phyloP scores from a whole-genome alignment of 1,139 yeast species.

The Yamadazyma dushanensis region DNA sequence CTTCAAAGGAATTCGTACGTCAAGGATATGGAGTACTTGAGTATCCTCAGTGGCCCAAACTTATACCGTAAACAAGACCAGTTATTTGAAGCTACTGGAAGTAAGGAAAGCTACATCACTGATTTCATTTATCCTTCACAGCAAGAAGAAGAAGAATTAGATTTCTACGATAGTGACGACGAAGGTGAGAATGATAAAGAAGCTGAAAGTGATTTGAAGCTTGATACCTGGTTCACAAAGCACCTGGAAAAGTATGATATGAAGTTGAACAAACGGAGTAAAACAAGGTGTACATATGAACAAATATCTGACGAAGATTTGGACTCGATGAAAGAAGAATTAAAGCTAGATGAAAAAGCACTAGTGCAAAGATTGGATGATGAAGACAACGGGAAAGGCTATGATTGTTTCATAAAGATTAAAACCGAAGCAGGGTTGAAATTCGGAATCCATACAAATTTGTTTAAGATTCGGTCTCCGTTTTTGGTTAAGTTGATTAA shows the following conservation, averaged over 20 bases:
- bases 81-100: constrained; percentile 21
- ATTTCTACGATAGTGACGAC: constrained; percentile 14
- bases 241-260: constrained; percentile 20
- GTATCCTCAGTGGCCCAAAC: constrained; percentile 37
- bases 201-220: constrained; percentile 4
- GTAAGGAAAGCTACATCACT: constrained; percentile 19
- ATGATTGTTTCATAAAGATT: constrained; percentile 18
- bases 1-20: constrained; percentile 44
- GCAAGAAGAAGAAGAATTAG: constrained; percentile 9
- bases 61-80: constrained; percentile 37
- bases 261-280: constrained; percentile 16
- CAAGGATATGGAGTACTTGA: constrained; percentile 50
- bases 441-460: constrained; percentile 32
- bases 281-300: constrained; percentile 20
- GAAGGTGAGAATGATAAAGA: constrained; percentile 17
- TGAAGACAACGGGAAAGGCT: constrained; percentile 14
- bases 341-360: constrained; percentile 3
- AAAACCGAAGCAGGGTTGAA: constrained; percentile 16
- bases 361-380: not conserved
- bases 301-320: constrained; percentile 12
- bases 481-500: constrained; percentile 25
- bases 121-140: constrained; percentile 26
- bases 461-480: constrained; percentile 30
- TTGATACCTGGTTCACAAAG: constrained; percentile 20
- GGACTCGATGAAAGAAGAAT: constrained; percentile 7